These are phyloP conservation scores for Arabidopsis arenosa DNA, from an alignment of 345 rosid genomes.

Conservation along the genomic window DNA sequence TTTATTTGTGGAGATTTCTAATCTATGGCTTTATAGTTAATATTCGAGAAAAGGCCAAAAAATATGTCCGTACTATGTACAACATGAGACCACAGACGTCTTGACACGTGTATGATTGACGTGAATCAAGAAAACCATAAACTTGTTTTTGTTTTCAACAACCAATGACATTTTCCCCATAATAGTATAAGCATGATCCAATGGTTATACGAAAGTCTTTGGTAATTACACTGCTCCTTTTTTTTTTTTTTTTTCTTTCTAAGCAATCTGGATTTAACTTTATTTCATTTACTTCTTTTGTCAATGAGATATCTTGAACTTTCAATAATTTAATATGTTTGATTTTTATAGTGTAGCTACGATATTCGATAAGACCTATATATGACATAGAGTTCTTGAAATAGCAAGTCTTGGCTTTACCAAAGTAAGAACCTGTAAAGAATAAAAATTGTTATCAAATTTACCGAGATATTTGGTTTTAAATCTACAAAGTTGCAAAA, in stretches of 20 bases:
- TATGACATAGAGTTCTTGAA: constrained; percentile 44
- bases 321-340: constrained; percentile 7
- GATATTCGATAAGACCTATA: constrained; percentile 47
- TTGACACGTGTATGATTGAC: constrained; percentile 40
- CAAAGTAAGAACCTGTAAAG: constrained; percentile 32
- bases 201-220: constrained; percentile 38
- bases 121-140: constrained; percentile 17
- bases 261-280: constrained; percentile 29
- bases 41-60: neutral
- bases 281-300: constrained; percentile 4
- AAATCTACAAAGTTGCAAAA: neutral
- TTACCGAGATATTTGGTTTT: neutral
- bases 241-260: constrained; percentile 25
- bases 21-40: neutral
- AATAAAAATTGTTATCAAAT: constrained; percentile 2
- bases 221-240: constrained; percentile 38
- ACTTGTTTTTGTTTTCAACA: constrained; percentile 14
- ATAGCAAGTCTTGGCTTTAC: constrained; percentile 44
- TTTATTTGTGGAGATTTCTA: too few species aligned
- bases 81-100: constrained; percentile 21
- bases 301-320: neutral
- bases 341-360: constrained; percentile 43
- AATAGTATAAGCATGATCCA: constrained; percentile 33
- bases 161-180: constrained; percentile 15
- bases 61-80: neutral